These are phyloP conservation scores for Euphorbia pulcherrima DNA, from an alignment of 345 rosid genomes.

Conservation along the genomic window DNA sequence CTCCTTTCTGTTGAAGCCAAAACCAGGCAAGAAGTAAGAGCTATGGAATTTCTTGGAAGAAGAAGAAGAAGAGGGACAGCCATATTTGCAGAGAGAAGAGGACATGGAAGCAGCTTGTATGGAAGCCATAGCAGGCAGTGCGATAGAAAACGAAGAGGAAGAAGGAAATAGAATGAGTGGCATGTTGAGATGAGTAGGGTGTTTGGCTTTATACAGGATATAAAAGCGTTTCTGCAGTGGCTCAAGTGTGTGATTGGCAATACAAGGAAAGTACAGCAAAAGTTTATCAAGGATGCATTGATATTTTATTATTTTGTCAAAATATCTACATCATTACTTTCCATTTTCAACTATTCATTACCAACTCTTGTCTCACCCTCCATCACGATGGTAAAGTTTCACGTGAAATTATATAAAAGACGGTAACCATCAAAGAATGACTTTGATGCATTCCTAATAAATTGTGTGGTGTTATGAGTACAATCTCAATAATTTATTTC, in stretches of 20 bases:
- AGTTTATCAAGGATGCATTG: background rate
- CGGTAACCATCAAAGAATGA: too few species aligned
- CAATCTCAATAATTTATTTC: too few species aligned
- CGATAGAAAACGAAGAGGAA: background rate
- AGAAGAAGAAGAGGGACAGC: constrained; percentile 35
- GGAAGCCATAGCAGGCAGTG: constrained; percentile 52
- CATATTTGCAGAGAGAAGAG: constrained; percentile 52
- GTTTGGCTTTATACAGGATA: background rate
- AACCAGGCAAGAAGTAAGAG: constrained; percentile 53
- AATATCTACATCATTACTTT: background rate
- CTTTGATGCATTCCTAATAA: too few species aligned
- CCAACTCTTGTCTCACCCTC: too few species aligned
- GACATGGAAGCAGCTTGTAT: constrained; percentile 48
- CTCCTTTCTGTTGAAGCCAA: constrained; percentile 45
- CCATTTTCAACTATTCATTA: too few species aligned
- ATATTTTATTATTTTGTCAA: too few species aligned
- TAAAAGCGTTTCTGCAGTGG: background rate
- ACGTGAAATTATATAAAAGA: too few species aligned
- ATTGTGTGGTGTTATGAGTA: too few species aligned
- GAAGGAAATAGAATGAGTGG: background rate
- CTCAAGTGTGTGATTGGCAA: background rate
- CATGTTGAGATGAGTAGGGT: background rate
- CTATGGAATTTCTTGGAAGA: constrained; percentile 44
- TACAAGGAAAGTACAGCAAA: background rate
- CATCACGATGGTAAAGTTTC: too few species aligned